phyloP scores from a whole-genome alignment of 306 rosid species.

The Malus sieversii region DNA sequence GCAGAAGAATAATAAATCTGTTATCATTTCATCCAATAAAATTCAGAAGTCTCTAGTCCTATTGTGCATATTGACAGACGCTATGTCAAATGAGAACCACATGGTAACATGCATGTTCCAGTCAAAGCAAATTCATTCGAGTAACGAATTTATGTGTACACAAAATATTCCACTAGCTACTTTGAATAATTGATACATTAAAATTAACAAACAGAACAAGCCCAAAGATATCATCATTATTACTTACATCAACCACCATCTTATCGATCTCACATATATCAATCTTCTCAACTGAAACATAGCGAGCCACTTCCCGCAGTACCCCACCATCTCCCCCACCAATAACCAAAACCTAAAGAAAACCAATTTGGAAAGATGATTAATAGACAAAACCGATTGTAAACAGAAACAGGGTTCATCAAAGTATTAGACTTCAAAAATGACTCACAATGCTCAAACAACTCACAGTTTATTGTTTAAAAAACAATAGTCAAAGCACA shows the following conservation, averaged over 20 bases:
- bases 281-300: constrained; percentile 69
- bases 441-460: background rate
- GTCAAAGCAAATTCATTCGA: background rate
- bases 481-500: background rate
- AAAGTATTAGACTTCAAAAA: background rate
- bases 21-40: background rate
- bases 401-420: background rate
- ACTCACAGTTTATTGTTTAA: background rate
- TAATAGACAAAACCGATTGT: background rate
- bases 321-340: constrained; percentile 99
- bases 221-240: background rate
- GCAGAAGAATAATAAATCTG: background rate
- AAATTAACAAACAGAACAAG: background rate
- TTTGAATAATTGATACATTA: background rate
- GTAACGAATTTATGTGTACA: background rate
- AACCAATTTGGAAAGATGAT: constrained; percentile 14
- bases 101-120: background rate
- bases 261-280: constrained; percentile 98
- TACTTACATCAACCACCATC: constrained; percentile 91
- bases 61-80: background rate
- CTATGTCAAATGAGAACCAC: background rate
- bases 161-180: background rate
- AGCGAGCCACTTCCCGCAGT: constrained; percentile 88
- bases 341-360: constrained; percentile 79
- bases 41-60: background rate